Evolutionary conservation across 768 basidiomycete genomes (phyloP).

Genomic region (Lactarius vividus): DNA sequence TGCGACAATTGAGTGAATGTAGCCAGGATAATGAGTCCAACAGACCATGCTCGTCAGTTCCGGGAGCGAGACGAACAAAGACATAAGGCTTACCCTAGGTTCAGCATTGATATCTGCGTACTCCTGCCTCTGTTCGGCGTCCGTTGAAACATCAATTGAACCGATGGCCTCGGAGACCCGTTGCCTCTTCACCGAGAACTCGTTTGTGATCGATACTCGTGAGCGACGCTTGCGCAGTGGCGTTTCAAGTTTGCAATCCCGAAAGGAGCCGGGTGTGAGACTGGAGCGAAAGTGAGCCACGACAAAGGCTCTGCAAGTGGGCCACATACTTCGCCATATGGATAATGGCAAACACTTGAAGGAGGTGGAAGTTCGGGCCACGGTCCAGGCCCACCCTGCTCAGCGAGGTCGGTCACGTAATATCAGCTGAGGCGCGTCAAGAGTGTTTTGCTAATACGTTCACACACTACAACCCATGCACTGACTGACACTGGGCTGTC

Average conservation of each 20-base stretch:
- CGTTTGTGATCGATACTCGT: slow-evolving; percentile 27
- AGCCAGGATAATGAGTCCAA: neutral
- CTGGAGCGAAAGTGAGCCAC: slow-evolving; percentile 5
- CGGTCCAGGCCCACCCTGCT: neutral
- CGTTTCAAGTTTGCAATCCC: slow-evolving; percentile 27
- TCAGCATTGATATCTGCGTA: slow-evolving; percentile 26
- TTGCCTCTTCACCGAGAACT: slow-evolving; percentile 28
- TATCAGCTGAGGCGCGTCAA: no score
- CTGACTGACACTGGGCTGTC: no score
- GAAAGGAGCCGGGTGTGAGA: slow-evolving; percentile 20
- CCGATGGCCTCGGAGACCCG: slow-evolving; percentile 25
- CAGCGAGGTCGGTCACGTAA: neutral
- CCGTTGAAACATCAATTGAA: slow-evolving; percentile 19
- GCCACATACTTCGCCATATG: slow-evolving; percentile 19
- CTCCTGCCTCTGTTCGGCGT: slow-evolving; percentile 16
- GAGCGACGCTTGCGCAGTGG: slow-evolving; percentile 27
- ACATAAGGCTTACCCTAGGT: slow-evolving; percentile 20
- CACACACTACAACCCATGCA: no score
- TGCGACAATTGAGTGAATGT: neutral
- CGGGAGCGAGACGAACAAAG: neutral
- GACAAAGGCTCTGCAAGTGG: neutral
- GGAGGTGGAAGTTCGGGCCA: neutral
- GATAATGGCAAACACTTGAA: neutral
- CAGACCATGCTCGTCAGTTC: neutral
- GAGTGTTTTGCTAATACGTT: no score